These are phyloP conservation scores for Apophysomyces variabilis DNA, from an alignment of 371 early-diverging fungal genomes.

Conservation along the genomic window DNA sequence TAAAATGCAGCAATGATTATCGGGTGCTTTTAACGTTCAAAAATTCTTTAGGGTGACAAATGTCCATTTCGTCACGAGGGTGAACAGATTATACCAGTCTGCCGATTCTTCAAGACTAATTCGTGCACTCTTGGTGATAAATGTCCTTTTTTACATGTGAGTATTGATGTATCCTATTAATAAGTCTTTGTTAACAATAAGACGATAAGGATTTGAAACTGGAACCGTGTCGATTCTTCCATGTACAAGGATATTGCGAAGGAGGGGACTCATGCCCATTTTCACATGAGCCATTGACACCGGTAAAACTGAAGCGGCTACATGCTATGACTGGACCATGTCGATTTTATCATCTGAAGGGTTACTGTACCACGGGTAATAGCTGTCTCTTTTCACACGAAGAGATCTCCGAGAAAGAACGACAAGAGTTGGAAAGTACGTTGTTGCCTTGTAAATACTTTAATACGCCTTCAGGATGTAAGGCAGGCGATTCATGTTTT, in stretches of 20 bases:
- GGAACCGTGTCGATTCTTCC: conserved; percentile 46
- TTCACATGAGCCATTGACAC: conserved; percentile 34
- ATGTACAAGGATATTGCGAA: conserved; percentile 31
- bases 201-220: conserved; percentile 30
- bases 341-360: conserved; percentile 44
- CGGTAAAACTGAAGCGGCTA: conserved; percentile 14
- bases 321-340: conserved; percentile 36
- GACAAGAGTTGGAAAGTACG: conserved; percentile 6
- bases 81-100: conserved; percentile 15
- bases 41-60: conserved; percentile 20
- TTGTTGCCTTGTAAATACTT: conserved; percentile 6
- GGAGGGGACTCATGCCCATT: conserved; percentile 29
- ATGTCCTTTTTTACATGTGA: conserved; percentile 43
- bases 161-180: neutral
- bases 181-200: neutral
- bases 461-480: neutral
- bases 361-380: conserved; percentile 38
- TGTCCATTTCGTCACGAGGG: conserved; percentile 32
- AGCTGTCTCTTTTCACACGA: conserved; percentile 36
- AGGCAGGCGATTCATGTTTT: conserved; percentile 14
- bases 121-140: conserved; percentile 30
- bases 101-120: conserved; percentile 33
- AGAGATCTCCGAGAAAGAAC: conserved; percentile 1
- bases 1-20: neutral
- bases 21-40: neutral